phyloP scores from a whole-genome alignment of 2,329 filamentous ascomycete species.

The Seiridium cupressi region DNA sequence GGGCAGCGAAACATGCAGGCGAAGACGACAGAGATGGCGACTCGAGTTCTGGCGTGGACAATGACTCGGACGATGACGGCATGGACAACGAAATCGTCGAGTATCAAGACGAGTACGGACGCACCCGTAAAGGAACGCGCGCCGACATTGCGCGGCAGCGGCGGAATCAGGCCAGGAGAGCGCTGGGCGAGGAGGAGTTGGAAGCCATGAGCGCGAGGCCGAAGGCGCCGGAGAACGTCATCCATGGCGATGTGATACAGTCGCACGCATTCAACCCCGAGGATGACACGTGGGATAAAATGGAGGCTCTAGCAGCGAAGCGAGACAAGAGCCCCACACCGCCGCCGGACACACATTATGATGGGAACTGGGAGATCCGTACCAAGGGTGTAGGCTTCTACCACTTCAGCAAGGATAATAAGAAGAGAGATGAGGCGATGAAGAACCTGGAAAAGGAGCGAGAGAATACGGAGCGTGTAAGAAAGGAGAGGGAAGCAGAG shows the following conservation, averaged over 20 bases:
- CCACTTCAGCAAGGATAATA: conserved; percentile 77
- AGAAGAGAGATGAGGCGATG: conserved; percentile 69
- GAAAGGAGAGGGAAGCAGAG: conserved; percentile 53
- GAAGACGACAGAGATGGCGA: conserved; percentile 31
- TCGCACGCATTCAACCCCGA: conserved; percentile 78
- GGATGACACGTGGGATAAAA: conserved; percentile 56
- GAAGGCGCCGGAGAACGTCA: conserved; percentile 64
- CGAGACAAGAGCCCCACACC: conserved; percentile 79
- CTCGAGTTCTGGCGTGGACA: conserved; percentile 53
- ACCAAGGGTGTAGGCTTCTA: conserved; percentile 91
- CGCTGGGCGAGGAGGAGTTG: conserved; percentile 57
- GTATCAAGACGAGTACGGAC: conserved; percentile 88
- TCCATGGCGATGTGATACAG: conserved; percentile 85
- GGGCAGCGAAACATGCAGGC: conserved; percentile 72
- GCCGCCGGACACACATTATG: conserved; percentile 79
- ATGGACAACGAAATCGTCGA: conserved; percentile 69
- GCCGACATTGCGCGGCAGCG: conserved; percentile 66
- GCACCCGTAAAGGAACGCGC: conserved; percentile 70
- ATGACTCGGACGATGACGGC: conserved; percentile 53
- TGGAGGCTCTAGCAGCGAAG: conserved; percentile 75
- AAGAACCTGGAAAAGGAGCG: conserved; percentile 65
- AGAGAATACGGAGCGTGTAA: conserved; percentile 63
- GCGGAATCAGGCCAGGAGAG: conserved; percentile 50
- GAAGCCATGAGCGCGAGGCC: conserved; percentile 70
- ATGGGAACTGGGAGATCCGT: conserved; percentile 78